Evolutionary conservation across 768 basidiomycete species (phyloP), one percentile per base, ranked within the genome.

Genomic region (Suillus placidus): DNA sequence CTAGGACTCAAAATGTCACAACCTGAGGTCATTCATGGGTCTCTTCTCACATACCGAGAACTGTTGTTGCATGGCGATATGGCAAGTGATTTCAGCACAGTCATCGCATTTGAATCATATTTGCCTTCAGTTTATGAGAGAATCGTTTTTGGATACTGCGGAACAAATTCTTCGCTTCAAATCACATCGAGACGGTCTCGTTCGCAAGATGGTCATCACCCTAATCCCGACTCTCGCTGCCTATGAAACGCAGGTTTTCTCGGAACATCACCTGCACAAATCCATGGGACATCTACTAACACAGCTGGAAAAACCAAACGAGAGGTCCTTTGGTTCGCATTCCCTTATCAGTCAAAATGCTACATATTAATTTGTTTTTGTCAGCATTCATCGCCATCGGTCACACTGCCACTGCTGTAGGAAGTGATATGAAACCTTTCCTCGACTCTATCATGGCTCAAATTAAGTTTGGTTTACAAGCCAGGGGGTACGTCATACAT

Each of bases 371-470:
- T 66, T 63, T 61, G 16, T 12, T 57, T 55, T 13, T 47, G 16
- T 6, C 67, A 95, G 96, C 96, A 3, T 99, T 98, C 75, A 90
- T 95, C 70, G 96, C 97, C 2, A 95, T 99, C 67, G 97, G 97
- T 0, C 94, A 97, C 72, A 93, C 97, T 60, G 95, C 97, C 2
- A 87, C 88, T 51, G 91, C 93, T 58, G 93, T 99, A 26, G 90
- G 90, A 55, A 92, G 94, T 67, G 94, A 97, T 67, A 97, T 99
- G 93, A 95, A 96, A 72, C 90, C 90, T 0, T 99, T 97, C 77
- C 84, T 99, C 32, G 97, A 99, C 66, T 87, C 90, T 5, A 92
- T 97, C 66, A 94, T 99, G 87, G 74, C 80, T 62, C 90, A 93
- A 62, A 91, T 99, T 72, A 97, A 97, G 76, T 83, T 87, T 61